Evolutionary conservation across 2,329 filamentous ascomycete species (phyloP).

Genomic region (Phialocephala sp.): DNA sequence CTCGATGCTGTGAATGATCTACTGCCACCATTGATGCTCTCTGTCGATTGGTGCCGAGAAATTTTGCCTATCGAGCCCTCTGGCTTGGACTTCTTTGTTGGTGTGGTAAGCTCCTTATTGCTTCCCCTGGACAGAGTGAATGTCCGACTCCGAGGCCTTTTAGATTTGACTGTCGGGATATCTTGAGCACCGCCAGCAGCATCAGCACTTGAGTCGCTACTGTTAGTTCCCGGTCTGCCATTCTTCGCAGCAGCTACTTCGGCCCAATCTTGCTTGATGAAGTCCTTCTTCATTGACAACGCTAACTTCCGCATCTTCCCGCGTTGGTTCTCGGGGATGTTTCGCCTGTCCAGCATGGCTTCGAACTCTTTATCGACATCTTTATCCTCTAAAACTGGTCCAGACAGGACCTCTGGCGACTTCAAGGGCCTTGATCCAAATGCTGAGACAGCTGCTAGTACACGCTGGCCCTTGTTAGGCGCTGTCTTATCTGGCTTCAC

Average conservation of each 20-base stretch:
- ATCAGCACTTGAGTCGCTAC: constrained; percentile 46
- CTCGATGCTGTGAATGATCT: constrained; percentile 59
- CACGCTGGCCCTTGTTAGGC: constrained; percentile 57
- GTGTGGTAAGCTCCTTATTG: constrained; percentile 63
- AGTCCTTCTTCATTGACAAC: constrained; percentile 91
- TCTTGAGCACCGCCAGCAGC: constrained; percentile 46
- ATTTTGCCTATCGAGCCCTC: constrained; percentile 67
- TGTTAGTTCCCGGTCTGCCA: constrained; percentile 50
- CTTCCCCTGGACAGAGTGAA: constrained; percentile 60
- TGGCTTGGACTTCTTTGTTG: constrained; percentile 75
- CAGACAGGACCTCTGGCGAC: constrained; percentile 40
- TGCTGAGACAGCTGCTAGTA: constrained; percentile 68
- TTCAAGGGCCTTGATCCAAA: constrained; percentile 59
- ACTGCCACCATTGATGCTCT: constrained; percentile 68
- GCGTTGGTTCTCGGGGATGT: constrained; percentile 91
- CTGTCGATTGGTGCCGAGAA: constrained; percentile 74
- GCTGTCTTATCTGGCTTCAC: constrained; percentile 44
- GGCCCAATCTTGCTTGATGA: constrained; percentile 87
- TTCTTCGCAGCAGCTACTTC: constrained; percentile 62
- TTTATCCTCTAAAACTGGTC: constrained; percentile 51
- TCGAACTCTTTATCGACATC: constrained; percentile 64
- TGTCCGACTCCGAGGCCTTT: constrained; percentile 71
- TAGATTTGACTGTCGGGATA: constrained; percentile 51
- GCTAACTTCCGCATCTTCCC: constrained; percentile 94
- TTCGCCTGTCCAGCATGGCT: constrained; percentile 78